A percentile compares a stretch with the other conserved stretches of the same genome.
These are phyloP conservation scores for Coemansia sp. DNA, from an alignment of 192 early-diverging fungal species.

Conservation along the genomic window DNA sequence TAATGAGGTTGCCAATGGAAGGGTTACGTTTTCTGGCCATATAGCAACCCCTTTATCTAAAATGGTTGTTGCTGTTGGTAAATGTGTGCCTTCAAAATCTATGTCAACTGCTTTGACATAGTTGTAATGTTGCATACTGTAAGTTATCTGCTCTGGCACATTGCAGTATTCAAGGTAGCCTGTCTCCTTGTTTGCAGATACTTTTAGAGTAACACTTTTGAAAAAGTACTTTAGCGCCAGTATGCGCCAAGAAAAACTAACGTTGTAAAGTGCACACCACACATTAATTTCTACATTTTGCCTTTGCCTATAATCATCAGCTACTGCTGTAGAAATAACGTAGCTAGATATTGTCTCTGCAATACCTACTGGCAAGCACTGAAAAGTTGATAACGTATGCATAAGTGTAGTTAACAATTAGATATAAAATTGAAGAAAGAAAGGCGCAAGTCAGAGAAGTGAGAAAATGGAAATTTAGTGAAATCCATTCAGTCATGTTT, in stretches of 20 bases:
- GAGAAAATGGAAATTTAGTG: too few relatives aligned
- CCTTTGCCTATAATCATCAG: too few relatives aligned
- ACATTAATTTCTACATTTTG: background rate
- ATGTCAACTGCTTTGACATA: background rate
- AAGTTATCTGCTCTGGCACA: background rate
- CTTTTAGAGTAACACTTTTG: background rate
- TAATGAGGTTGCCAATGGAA: background rate
- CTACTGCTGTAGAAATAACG: too few relatives aligned
- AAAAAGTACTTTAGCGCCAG: background rate
- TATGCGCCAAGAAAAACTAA: background rate
- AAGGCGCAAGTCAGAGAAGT: too few relatives aligned
- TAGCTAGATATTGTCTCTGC: too few relatives aligned
- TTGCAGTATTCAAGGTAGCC: background rate
- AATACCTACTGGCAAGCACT: too few relatives aligned
- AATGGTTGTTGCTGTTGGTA: too few relatives aligned
- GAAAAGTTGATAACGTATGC: too few relatives aligned
- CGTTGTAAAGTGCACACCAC: background rate
- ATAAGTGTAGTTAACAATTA: too few relatives aligned
- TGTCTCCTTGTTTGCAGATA: background rate
- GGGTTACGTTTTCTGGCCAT: background rate
- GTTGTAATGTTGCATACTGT: background rate
- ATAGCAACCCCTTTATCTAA: too few relatives aligned
- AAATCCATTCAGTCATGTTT: too few relatives aligned
- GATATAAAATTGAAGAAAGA: too few relatives aligned
- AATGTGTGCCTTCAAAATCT: background rate